Evolutionary conservation across 2,329 filamentous ascomycete species (phyloP), one percentile per base, ranked within the genome.

Genomic region (Beauveria brongniartii): DNA sequence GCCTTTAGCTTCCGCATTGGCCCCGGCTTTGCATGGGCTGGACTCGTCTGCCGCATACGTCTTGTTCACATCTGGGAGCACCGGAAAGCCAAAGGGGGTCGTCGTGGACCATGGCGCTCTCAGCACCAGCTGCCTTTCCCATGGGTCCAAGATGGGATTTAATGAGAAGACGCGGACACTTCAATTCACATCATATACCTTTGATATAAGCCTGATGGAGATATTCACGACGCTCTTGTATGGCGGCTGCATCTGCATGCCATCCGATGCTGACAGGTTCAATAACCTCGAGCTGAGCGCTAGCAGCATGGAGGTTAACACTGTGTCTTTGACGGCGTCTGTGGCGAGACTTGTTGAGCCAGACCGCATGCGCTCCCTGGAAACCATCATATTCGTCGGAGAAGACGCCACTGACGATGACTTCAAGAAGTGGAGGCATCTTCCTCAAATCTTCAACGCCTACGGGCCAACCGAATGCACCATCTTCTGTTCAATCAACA

Each of bases 241-340:
- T 26, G 83, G 83, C 46, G 82, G 80, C 1, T 82, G 78, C 61
- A 73, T 85, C 12, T 84, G 82, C 64, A 71, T 84, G 0, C 81
- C 82, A 0, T 75, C 76, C 40, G 72, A 77, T 12, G 69, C 74
- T 20, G 75, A 80, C 62, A 70, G 77, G 22, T 69, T 80, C 61
- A 75, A 77, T 58, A 74, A 80, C 61, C 72, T 83, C 3, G 70
- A 73, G 6, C 77, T 73, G 1, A 75, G 75, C 1, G 78, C 83
- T 20, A 73, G 73, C 20, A 68, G 73, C 1, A 77, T 79, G 71
- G 66, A 76, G n/a, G 77, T 75, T 44, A 80, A 75, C 65, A 76
- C 74, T 70, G 77, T 75, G 22, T 75, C 78, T 63, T 72, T 82
- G 47, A 84, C 83, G 3, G 37, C 46, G 6, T 59, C 55, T 9